These are phyloP conservation scores for Verbascum thapsus DNA, from an alignment of 257 asterid genomes.

Conservation along the genomic window DNA sequence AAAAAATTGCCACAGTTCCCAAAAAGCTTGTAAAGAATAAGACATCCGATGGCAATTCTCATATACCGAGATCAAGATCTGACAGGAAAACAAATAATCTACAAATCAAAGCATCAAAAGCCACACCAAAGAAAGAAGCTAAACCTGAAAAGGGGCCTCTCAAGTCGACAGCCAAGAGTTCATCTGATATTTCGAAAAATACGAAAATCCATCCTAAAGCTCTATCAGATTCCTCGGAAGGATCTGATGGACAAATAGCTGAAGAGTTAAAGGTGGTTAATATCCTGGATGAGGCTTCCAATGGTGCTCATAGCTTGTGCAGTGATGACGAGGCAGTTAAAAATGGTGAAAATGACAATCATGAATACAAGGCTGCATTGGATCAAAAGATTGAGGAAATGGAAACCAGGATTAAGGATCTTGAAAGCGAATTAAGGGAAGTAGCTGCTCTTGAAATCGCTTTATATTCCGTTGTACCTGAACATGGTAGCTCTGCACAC, in stretches of 20 bases:
- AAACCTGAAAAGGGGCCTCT: constrained; percentile 42
- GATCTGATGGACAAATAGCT: constrained; percentile 42
- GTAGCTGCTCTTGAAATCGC: constrained; percentile 95
- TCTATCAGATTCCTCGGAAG: constrained; percentile 55
- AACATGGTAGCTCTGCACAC: constrained; percentile 91
- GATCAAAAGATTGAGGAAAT: constrained; percentile 69
- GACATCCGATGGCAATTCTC: constrained; percentile 41
- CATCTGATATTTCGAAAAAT: constrained; percentile 48
- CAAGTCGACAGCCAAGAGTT: constrained; percentile 36
- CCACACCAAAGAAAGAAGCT: constrained; percentile 39
- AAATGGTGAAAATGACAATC: constrained; percentile 41
- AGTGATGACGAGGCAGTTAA: constrained; percentile 58
- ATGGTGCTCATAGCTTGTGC: constrained; percentile 40
- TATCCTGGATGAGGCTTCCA: constrained; percentile 52
- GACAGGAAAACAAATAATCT: constrained; percentile 35
- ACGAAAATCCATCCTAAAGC: constrained; percentile 75
- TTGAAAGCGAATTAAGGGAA: constrained; percentile 85
- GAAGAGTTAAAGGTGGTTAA: constrained; percentile 52
- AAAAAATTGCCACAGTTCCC: constrained; percentile 37
- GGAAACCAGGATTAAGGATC: constrained; percentile 78
- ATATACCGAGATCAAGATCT: constrained; percentile 48
- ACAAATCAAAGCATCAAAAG: constrained; percentile 40
- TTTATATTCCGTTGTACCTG: constrained; percentile 90
- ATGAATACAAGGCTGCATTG: constrained; percentile 41
- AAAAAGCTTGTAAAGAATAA: constrained; percentile 34